Conservation (phyloP, 179 eudicot genomes). For the Beta lomatogona region DNA sequence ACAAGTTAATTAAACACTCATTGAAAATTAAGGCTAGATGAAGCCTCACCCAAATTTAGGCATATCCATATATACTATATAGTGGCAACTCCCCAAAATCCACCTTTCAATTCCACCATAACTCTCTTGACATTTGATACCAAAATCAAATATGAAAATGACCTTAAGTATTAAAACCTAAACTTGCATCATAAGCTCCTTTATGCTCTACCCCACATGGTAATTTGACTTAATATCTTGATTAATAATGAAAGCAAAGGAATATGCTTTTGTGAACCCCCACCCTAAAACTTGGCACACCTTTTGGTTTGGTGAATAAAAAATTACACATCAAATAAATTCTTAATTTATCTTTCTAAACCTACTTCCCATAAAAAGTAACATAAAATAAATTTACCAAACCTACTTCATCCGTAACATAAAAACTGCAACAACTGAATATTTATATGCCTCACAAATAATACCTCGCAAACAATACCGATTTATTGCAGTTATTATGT, state of each 20-base stretch:
- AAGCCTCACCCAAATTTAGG: conserved; percentile 6
- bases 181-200: conserved; percentile 8
- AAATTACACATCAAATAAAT: no score
- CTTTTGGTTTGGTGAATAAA: background rate
- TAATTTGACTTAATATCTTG: conserved; percentile 14
- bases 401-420: no score
- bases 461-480: no score
- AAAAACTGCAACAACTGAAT: no score
- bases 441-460: no score
- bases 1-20: background rate
- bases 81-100: conserved; percentile 16
- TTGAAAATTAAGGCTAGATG: background rate
- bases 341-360: no score
- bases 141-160: conserved; percentile 9
- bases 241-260: conserved; percentile 18
- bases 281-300: conserved; percentile 14
- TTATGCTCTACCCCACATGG: background rate
- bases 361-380: no score
- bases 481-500: no score
- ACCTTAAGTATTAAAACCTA: conserved; percentile 3
- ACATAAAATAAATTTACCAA: no score
- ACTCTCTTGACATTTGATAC: background rate
- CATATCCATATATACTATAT: background rate
- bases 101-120: background rate
- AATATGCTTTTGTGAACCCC: background rate